Base-by-base conservation (phyloP, 345 rosid species). In the Populus alba region DNA sequence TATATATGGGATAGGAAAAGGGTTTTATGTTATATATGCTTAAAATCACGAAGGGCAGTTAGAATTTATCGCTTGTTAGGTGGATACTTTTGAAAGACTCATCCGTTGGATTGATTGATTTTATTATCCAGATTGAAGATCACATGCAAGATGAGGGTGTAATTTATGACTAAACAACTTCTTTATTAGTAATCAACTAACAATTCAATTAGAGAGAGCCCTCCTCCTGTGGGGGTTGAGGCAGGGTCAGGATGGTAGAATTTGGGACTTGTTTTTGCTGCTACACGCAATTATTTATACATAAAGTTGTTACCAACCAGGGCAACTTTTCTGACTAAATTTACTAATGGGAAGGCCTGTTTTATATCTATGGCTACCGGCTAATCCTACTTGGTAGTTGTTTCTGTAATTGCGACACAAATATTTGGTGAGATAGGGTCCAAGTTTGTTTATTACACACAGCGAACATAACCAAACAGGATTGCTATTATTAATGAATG, bases 371-470 rank as follows among this genome's bases (percentile, higher is more conserved):
- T 47, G 6, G 1, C 16, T 12, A 47, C 51, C 0, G 12, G 45
- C 13, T 15, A 15, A 47, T 47, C 16, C 16, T 62, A 16, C 39
- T 22, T 41, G 70, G 77, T 41, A 27, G 68, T 59, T 74, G 70
- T 74, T 74, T 25, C 59, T 41, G 70, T 16, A n/a, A 73, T 59
- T 6, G 16, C 67, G 29, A 59, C 29, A 62, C 13, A 6, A 27
- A 63, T 6, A 43, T 39, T 71, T 39, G 77, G 77, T 74, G 77
- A 74, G 57, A 74, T 23, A 39, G 57, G 68, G 62, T 68, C 77
- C 38, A 38, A 5, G 7, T n/a, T 12, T 35, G 49, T 73, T 57
- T 59, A 59, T 73, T 33, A 66, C 75, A 37, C 75, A 73, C 25
- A 47, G 61, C 27, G 10, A 31, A 31, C 12, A 51, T 71, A 6